phyloP scores from a whole-genome alignment of 1,284 basidiomycete genomes.

The Rhodotorula sp. region DNA sequence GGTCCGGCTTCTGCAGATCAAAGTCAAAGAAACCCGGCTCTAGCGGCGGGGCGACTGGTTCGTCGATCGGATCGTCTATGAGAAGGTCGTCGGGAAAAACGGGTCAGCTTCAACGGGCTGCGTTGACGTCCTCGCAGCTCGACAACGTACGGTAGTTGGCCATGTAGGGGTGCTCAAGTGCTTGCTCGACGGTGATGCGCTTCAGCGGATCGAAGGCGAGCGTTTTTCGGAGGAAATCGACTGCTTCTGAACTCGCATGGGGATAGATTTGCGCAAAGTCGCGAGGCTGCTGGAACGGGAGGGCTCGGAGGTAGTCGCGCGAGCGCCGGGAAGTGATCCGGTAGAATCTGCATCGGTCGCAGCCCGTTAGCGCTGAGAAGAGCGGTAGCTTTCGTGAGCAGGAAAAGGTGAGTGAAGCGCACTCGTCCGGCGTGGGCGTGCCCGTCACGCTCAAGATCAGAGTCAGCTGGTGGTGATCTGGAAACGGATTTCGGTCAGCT shows the following conservation, averaged over 20 bases:
- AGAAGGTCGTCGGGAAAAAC: background rate
- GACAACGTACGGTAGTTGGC: background rate
- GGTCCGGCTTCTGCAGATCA: conserved; percentile 87
- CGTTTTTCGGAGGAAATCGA: conserved; percentile 21
- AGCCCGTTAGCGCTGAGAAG: background rate
- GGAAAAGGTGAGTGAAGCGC: background rate
- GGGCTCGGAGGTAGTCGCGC: conserved; percentile 81
- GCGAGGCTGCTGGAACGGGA: conserved; percentile 75
- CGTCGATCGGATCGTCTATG: conserved; percentile 56
- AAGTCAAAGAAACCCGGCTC: conserved; percentile 92
- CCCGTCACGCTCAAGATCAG: conserved; percentile 88
- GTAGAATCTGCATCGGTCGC: conserved; percentile 58
- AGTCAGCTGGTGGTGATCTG: conserved; percentile 79
- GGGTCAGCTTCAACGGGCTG: background rate
- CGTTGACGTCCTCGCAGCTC: background rate
- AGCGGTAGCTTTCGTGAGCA: background rate
- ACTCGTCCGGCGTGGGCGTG: conserved; percentile 84
- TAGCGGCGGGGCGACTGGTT: conserved; percentile 84
- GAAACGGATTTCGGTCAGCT: background rate
- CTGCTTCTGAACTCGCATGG: conserved; percentile 75
- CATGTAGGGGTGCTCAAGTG: conserved; percentile 67
- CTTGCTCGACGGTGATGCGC: conserved; percentile 85
- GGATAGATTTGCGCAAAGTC: conserved; percentile 79
- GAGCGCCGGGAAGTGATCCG: conserved; percentile 81
- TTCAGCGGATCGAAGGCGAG: conserved; percentile 77